Percentiles rank a stretch among this genome's conserved stretches.
These are phyloP conservation scores for Pulveroboletus sp. DNA, from an alignment of 768 basidiomycete species.

Conservation along the genomic window DNA sequence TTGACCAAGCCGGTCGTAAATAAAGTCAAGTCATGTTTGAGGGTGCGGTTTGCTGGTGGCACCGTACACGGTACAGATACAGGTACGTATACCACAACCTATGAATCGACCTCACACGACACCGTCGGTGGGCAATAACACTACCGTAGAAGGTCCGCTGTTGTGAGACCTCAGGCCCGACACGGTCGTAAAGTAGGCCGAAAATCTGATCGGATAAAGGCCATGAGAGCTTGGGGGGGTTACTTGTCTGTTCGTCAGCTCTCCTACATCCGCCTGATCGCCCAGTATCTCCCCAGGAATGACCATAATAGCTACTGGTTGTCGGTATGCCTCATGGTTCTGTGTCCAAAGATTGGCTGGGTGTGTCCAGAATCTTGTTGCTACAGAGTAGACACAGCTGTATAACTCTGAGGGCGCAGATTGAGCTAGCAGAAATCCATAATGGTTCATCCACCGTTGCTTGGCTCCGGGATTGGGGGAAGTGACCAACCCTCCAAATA, in stretches of 20 bases:
- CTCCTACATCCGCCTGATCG: neutral
- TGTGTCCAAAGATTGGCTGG: no score
- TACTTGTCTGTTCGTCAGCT: neutral
- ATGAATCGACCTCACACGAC: constrained; percentile 1
- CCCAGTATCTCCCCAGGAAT: no score
- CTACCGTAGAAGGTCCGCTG: neutral
- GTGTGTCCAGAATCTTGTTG: no score
- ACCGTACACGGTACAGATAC: neutral
- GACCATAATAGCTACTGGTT: no score
- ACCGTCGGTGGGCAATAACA: neutral
- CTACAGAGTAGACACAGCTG: no score
- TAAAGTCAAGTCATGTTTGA: no score
- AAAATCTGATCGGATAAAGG: neutral
- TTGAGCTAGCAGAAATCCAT: no score
- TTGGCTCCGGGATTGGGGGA: no score
- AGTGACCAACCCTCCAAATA: no score
- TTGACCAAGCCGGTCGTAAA: neutral
- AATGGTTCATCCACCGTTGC: no score
- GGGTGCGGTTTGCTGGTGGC: neutral
- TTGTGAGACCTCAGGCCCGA: neutral
- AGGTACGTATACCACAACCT: neutral
- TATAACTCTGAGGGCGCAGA: no score
- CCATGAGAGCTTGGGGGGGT: neutral
- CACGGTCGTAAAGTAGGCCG: constrained; percentile 1
- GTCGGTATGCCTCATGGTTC: no score